phyloP scores from a whole-genome alignment of 108 stramenopile species.

The Aurantiochytrium sp. region DNA sequence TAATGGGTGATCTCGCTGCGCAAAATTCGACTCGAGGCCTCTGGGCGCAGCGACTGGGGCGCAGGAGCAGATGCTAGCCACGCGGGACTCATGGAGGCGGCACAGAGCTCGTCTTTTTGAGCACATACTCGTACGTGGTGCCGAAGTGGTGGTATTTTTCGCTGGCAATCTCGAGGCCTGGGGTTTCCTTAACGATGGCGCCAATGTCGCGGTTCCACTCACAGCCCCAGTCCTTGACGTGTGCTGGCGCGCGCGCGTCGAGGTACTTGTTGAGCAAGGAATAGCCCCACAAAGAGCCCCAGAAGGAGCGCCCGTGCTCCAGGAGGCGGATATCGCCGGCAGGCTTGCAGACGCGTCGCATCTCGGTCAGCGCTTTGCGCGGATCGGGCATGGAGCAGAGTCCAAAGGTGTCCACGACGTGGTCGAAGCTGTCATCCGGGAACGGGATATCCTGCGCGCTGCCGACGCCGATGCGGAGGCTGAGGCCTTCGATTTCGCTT shows the following conservation, averaged over 20 bases:
- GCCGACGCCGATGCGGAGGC: neutral
- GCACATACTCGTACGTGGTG: conserved; percentile 57
- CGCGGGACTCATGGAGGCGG: no score
- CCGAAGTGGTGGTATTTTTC: conserved; percentile 75
- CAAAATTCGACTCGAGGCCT: no score
- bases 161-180: conserved; percentile 61
- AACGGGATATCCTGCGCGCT: conserved; percentile 46
- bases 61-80: no score
- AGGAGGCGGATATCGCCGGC: conserved; percentile 64
- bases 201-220: conserved; percentile 81
- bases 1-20: no score
- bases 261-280: conserved; percentile 38
- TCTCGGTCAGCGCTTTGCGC: conserved; percentile 68
- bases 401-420: conserved; percentile 85
- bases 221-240: conserved; percentile 76
- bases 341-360: conserved; percentile 74
- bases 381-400: conserved; percentile 84
- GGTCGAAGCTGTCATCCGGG: conserved; percentile 69
- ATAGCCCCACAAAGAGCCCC: neutral
- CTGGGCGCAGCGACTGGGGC: no score
- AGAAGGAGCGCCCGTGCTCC: conserved; percentile 34
- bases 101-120: neutral
- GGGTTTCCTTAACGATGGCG: conserved; percentile 52
- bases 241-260: conserved; percentile 69
- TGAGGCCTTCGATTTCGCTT: neutral